Base-by-base conservation (phyloP, 306 rosid species). In the Comarum palustre region DNA sequence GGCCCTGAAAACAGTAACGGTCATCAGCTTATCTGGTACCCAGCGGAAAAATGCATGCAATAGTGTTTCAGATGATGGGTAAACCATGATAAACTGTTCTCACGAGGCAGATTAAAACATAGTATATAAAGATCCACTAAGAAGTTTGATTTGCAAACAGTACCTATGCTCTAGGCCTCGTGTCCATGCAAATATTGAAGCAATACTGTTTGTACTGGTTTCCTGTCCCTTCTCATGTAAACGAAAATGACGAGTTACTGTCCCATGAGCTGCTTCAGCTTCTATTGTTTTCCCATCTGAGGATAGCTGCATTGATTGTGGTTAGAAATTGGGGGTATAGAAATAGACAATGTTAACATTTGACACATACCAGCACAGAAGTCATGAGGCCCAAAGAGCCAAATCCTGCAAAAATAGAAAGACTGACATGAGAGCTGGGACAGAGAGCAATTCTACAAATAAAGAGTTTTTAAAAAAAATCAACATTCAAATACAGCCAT, bases 231-330 rank as follows among this genome's bases (percentile, higher is more conserved):
- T 91, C 69, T 95, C 92, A 79, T 95, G 89, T 70, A 95, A 66
- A 74, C 97, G 90, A 78, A 85, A 95, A 86, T 95, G 99, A 41
- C 97, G 84, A 39, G 96, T 91, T 47, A 95, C 99, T 76, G 99
- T 95, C 83, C 99, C 99, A 84, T 95, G 99, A 78, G 99, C 97
- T 46, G 99, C 99, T 87, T 95, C 97, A 24, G 97, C 93, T 84
- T 95, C 97, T 77, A 95, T 52, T 47, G 99, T 95, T 87, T 90
- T 95, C 78, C 99, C 97, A 63, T 95, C 97, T 61, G 99, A 90
- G 31, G 99, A 88, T 78, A 95, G 79, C 99, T 91, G 88, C 88
- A 80, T 43, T 84, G 41, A 77, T 41, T 69, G 54, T 73, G 66
- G 73, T 76, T 29, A 77, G 55, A 51, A 51, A 61, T 54, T 66